Percentiles rank a stretch among this genome's conserved stretches.
These are phyloP conservation scores for Syzygium malaccense DNA, from an alignment of 441 rosid species.

Conservation along the genomic window DNA sequence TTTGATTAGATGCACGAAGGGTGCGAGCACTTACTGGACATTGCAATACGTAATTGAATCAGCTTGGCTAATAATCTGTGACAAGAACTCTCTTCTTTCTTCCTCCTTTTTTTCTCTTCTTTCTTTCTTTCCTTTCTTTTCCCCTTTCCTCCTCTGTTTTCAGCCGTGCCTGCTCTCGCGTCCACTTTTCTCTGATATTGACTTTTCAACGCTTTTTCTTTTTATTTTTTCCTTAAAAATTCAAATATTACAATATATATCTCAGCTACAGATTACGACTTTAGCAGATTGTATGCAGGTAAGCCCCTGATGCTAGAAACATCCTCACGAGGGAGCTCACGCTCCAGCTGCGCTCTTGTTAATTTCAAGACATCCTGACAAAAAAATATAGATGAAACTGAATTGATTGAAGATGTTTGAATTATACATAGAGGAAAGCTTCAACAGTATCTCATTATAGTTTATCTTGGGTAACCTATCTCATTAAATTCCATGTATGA, in stretches of 20 bases:
- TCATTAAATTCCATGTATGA: constrained; percentile 85
- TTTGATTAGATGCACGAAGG: too few species aligned
- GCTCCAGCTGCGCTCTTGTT: constrained; percentile 66
- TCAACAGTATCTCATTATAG: not conserved
- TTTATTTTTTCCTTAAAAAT: too few species aligned
- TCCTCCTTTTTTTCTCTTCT: too few species aligned
- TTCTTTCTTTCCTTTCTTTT: too few species aligned
- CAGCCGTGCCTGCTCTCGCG: too few species aligned
- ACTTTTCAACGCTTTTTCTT: too few species aligned
- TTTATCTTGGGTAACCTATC: constrained; percentile 9
- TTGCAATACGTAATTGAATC: too few species aligned
- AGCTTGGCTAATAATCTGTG: too few species aligned
- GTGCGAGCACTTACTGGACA: too few species aligned
- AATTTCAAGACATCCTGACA: constrained; percentile 79
- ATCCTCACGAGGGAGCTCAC: constrained; percentile 65
- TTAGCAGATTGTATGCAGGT: constrained; percentile 56
- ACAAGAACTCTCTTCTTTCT: too few species aligned
- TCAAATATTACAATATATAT: not conserved
- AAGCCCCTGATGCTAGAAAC: constrained; percentile 56
- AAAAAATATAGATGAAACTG: not conserved
- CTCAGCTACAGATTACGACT: not conserved
- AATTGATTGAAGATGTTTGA: not conserved
- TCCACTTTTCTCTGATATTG: too few species aligned
- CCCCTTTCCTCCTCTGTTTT: too few species aligned
- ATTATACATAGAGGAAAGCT: not conserved